Conservation (phyloP, 2,329 filamentous ascomycete genomes). For the Botryotinia narcissicola region DNA sequence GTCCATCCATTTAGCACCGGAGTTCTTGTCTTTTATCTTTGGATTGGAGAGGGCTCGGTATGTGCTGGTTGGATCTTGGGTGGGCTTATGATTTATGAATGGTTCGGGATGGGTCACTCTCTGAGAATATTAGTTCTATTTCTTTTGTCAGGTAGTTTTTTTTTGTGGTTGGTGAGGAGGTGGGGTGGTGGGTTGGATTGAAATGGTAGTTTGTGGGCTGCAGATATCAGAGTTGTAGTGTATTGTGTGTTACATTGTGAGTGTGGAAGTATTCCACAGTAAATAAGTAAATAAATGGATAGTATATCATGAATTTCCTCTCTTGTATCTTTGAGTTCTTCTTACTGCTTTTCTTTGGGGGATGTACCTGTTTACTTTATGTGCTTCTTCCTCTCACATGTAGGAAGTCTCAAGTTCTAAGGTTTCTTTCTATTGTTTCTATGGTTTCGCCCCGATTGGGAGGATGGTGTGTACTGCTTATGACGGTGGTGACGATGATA, state of each 20-base stretch:
- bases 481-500: too few species aligned
- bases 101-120: background rate
- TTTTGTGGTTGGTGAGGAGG: background rate
- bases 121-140: background rate
- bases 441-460: too few species aligned
- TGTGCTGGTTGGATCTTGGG: slow-evolving; percentile 1
- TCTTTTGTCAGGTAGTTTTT: background rate
- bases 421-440: too few species aligned
- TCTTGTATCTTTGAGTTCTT: background rate
- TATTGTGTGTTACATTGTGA: background rate
- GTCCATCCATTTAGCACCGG: slow-evolving; percentile 7
- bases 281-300: background rate
- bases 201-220: background rate
- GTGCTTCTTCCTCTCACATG: background rate
- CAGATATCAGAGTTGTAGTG: background rate
- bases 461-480: too few species aligned
- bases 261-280: background rate
- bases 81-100: background rate
- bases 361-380: background rate
- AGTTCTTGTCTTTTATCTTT: slow-evolving; percentile 6
- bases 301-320: background rate
- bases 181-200: too few species aligned
- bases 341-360: background rate
- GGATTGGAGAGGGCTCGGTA: background rate
- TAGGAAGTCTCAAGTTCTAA: background rate